A percentile compares a stretch with the other conserved stretches of the same genome.
Evolutionary conservation across 371 early-diverging fungal genomes (phyloP).

Genomic region (Smittium mucronatum): DNA sequence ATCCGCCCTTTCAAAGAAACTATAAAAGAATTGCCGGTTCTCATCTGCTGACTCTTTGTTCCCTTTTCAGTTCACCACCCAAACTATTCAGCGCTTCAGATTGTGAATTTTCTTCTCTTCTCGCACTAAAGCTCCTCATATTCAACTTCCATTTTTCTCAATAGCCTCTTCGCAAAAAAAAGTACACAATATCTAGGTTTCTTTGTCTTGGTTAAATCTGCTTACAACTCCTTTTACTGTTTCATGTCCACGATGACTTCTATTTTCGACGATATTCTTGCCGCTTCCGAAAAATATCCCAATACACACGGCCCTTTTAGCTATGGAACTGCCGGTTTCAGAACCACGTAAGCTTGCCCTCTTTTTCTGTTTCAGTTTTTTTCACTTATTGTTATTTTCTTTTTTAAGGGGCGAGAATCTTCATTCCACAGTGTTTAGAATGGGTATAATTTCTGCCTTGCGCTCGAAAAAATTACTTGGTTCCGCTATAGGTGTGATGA

Average conservation of each 20-base stretch:
- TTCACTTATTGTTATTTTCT: not conserved
- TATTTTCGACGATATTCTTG: conserved; percentile 17
- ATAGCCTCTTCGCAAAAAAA: too few relatives aligned
- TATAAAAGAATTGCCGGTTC: too few relatives aligned
- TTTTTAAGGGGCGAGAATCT: conserved; percentile 45
- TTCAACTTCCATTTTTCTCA: too few relatives aligned
- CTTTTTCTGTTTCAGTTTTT: conserved; percentile 30
- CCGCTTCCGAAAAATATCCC: conserved; percentile 42
- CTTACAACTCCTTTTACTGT: too few relatives aligned
- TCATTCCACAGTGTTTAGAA: conserved; percentile 86
- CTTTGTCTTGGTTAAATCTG: too few relatives aligned
- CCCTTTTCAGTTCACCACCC: too few relatives aligned
- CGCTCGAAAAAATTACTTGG: conserved; percentile 80
- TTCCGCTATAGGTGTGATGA: conserved; percentile 92
- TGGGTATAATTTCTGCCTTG: conserved; percentile 83
- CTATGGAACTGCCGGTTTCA: conserved; percentile 97
- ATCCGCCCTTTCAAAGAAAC: too few relatives aligned
- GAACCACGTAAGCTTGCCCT: conserved; percentile 34
- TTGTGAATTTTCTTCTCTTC: too few relatives aligned
- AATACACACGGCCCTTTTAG: conserved; percentile 46
- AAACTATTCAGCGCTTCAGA: too few relatives aligned
- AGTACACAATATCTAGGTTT: too few relatives aligned
- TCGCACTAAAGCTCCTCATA: too few relatives aligned
- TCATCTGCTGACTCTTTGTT: too few relatives aligned
- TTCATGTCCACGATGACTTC: conserved; percentile 14